These are phyloP conservation scores for Dentipellis fragilis DNA, from an alignment of 768 basidiomycete genomes.

Conservation along the genomic window DNA sequence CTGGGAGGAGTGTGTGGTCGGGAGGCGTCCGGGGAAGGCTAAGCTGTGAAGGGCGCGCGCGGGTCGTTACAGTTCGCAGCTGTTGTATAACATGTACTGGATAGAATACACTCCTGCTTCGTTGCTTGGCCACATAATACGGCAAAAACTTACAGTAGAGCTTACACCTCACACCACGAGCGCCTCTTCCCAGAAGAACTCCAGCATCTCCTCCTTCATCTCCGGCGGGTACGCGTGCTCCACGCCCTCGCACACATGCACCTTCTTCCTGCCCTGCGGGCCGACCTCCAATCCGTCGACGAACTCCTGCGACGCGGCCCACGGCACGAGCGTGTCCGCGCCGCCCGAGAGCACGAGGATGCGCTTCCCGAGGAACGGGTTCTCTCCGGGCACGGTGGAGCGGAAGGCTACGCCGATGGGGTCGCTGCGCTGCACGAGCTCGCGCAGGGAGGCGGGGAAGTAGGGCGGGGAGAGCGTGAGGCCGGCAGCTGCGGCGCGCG, in stretches of 20 bases:
- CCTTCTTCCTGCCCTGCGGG: conserved; percentile 21
- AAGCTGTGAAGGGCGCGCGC: too few relatives aligned
- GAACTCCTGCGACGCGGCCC: conserved; percentile 18
- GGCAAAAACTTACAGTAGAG: too few relatives aligned
- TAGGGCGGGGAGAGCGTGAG: conserved; percentile 39
- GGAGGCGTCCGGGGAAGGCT: too few relatives aligned
- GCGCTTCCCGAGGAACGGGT: conserved; percentile 63
- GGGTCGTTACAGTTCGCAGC: too few relatives aligned
- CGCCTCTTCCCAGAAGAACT: conserved; percentile 14
- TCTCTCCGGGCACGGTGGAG: conserved; percentile 23
- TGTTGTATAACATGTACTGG: too few relatives aligned
- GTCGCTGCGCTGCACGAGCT: conserved; percentile 35
- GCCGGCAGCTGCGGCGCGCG: conserved; percentile 38
- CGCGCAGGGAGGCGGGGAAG: conserved; percentile 44
- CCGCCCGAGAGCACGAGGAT: conserved; percentile 62
- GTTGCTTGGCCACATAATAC: too few relatives aligned
- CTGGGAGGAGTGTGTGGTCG: conserved; percentile 8
- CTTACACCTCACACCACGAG: background rate
- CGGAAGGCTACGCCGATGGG: conserved; percentile 35
- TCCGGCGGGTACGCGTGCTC: conserved; percentile 27
- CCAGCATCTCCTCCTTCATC: conserved; percentile 24
- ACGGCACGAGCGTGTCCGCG: conserved; percentile 28
- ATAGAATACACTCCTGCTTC: too few relatives aligned
- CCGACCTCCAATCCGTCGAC: conserved; percentile 21
- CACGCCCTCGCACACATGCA: conserved; percentile 19